These are phyloP conservation scores for Solanum peruvianum DNA, from an alignment of 257 asterid species.

Conservation along the genomic window DNA sequence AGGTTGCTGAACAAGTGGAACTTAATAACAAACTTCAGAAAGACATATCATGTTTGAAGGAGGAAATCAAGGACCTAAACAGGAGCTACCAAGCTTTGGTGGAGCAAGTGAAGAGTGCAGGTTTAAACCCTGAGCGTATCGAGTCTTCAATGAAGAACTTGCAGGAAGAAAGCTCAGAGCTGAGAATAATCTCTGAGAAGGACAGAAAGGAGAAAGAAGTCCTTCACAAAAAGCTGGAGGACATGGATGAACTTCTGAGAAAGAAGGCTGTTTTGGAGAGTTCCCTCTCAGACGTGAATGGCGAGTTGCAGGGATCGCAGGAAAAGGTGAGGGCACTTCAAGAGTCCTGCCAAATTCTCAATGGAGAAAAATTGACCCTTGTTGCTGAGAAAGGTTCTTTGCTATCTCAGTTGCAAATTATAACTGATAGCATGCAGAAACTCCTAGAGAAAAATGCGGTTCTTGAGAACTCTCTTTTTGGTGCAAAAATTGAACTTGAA, in stretches of 20 bases:
- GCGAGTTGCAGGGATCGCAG: slow-evolving; percentile 45
- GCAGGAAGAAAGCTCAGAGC: slow-evolving; percentile 50
- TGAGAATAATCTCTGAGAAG: slow-evolving; percentile 34
- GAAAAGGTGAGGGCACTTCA: slow-evolving; percentile 34
- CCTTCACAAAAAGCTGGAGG: slow-evolving; percentile 47
- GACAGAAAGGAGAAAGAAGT: slow-evolving; percentile 39
- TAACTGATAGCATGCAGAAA: slow-evolving; percentile 70
- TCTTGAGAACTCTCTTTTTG: slow-evolving; percentile 62
- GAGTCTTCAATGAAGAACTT: slow-evolving; percentile 38
- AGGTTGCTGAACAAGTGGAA: slow-evolving; percentile 46
- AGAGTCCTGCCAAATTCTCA: slow-evolving; percentile 40
- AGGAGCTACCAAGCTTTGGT: slow-evolving; percentile 40
- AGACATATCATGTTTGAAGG: slow-evolving; percentile 50
- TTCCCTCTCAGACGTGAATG: slow-evolving; percentile 39
- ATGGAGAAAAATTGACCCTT: slow-evolving; percentile 58
- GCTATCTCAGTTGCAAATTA: slow-evolving; percentile 56
- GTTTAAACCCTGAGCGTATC: slow-evolving; percentile 38
- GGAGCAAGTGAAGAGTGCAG: slow-evolving; percentile 57
- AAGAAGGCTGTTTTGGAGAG: slow-evolving; percentile 36
- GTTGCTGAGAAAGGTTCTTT: slow-evolving; percentile 69
- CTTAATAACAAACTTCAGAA: slow-evolving; percentile 40
- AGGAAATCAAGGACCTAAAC: slow-evolving; percentile 61
- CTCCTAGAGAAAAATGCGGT: slow-evolving; percentile 67
- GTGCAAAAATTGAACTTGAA: slow-evolving; percentile 69
- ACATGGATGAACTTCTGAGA: slow-evolving; percentile 46